Evolutionary conservation across 2,329 filamentous ascomycete species (phyloP), one percentile per base, ranked within the genome.

Genomic region (Diaporthe velutina): DNA sequence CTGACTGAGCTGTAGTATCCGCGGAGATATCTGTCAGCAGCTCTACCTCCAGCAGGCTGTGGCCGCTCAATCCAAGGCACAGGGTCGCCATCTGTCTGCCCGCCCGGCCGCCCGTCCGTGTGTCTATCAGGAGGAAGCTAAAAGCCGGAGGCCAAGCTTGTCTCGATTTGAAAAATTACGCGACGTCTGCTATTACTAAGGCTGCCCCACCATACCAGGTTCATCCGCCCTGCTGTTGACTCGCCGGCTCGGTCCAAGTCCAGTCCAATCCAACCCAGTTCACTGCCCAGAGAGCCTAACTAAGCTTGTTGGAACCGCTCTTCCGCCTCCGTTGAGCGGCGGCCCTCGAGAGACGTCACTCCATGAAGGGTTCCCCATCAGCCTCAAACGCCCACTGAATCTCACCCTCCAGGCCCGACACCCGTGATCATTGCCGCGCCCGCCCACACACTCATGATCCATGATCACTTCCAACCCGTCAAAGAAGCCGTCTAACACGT

Each of bases 401-500:
- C 48, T 68, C 45, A 40, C 6, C n/a, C 48, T 73, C 40, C 70
- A 33, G 30, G 30, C 61, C 64, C 64, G 30, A 28, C 61, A 22
- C 48, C 19, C 42, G 45, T 54, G 64, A 68, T 68, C 64, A 67
- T 7, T 67, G 64, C 64, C 42, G 22, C 38, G 35, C 48, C 45
- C 42, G 64, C 64, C 30, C 64, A 22, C 33, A 30, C 48, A 40
- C 55, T 71, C 42, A 55, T 64, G 60, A 38, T 72, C 73, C 72
- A 75, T 76, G 75, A 75, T 71, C 75, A 71, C 73, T 50, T 68
- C 67, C 61, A 76, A 58, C 30, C 73, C 75, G 66, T 71, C 73
- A 35, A 76, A 76, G 71, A 75, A 73, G 58, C 70, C 73, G 10
- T 76, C 75, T 55, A 75, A 76, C 71, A 76, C 75, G 50, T 76